These are phyloP conservation scores for Tulasnella sp. DNA, from an alignment of 768 basidiomycete genomes.

Conservation along the genomic window DNA sequence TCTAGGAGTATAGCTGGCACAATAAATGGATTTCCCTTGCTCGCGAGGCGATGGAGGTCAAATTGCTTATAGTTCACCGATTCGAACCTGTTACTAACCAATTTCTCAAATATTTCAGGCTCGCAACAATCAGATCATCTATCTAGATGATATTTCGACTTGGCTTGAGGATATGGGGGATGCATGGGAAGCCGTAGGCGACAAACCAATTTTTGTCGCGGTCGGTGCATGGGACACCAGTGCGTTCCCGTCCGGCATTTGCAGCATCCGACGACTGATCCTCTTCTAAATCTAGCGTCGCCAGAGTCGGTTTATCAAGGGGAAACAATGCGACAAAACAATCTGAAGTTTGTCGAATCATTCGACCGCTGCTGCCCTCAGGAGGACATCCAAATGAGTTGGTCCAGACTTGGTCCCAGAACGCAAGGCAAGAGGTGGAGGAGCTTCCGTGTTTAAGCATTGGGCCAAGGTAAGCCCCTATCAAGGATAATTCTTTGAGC, in stretches of 20 bases:
- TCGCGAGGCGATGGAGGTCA: background rate
- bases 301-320: background rate
- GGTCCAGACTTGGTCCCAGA: background rate
- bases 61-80: too few relatives aligned
- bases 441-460: background rate
- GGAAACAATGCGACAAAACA: background rate
- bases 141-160: background rate
- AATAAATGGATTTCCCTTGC: background rate
- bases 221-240: background rate
- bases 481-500: background rate
- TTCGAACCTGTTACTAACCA: background rate
- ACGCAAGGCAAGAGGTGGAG: background rate
- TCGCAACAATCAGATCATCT: background rate
- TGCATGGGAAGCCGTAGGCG: background rate
- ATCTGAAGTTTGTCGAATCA: background rate
- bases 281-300: background rate
- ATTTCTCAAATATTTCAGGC: background rate
- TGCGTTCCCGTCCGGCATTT: background rate
- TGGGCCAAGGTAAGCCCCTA: background rate
- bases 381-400: background rate
- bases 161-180: slow-evolving; percentile 7
- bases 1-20: background rate
- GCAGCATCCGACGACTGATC: background rate
- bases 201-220: background rate
- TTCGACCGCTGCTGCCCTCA: background rate